phyloP scores from a whole-genome alignment of 495 filamentous ascomycete genomes.

The Xylaria palmicola region DNA sequence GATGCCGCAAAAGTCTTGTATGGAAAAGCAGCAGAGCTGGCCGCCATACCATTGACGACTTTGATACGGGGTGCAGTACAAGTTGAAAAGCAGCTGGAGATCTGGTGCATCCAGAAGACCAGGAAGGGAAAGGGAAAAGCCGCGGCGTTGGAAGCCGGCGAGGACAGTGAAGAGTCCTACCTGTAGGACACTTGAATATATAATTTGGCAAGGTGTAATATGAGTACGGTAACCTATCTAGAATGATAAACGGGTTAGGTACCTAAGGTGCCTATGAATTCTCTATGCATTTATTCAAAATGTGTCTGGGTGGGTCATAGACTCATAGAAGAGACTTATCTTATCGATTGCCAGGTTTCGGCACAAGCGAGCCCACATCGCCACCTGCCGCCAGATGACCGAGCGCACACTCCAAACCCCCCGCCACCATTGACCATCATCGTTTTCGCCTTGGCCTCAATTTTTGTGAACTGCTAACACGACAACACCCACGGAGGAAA shows the following conservation, averaged over 20 bases:
- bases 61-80: constrained; percentile 45
- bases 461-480: constrained; percentile 12
- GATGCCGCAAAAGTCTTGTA: constrained; percentile 55
- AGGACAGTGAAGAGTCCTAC: constrained; percentile 5
- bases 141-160: constrained; percentile 5
- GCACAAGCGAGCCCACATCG: constrained; percentile 8
- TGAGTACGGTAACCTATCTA: no score
- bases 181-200: background rate
- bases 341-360: constrained; percentile 10
- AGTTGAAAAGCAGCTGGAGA: constrained; percentile 53
- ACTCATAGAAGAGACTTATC: background rate
- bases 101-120: constrained; percentile 45
- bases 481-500: constrained; percentile 26
- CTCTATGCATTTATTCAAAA: background rate
- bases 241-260: no score
- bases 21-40: constrained; percentile 49
- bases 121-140: constrained; percentile 28
- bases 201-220: no score
- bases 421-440: constrained; percentile 15
- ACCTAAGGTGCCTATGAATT: no score
- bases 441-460: constrained; percentile 10
- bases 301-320: no score
- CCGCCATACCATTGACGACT: constrained; percentile 33
- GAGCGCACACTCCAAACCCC: constrained; percentile 18
- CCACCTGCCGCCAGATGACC: constrained; percentile 12